A percentile compares a stretch with the other conserved stretches of the same genome.
These are phyloP conservation scores for Rhizopogon vesiculosus DNA, from an alignment of 768 basidiomycete genomes.

Conservation along the genomic window DNA sequence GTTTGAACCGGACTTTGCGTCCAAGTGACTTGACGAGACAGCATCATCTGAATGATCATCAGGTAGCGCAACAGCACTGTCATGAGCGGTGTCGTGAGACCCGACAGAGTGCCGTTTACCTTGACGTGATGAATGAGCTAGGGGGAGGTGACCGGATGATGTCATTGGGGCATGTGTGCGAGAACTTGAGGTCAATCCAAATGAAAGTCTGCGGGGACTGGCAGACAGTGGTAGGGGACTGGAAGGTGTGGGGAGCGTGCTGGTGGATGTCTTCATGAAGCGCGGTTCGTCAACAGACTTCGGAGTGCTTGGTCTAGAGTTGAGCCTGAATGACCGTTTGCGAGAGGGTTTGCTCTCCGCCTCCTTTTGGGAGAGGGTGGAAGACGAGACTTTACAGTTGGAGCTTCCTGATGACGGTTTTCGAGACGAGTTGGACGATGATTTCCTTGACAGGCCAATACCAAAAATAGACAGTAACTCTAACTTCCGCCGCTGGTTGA, in stretches of 20 bases:
- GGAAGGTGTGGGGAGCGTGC: slow-evolving; percentile 24
- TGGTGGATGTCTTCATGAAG: slow-evolving; percentile 12
- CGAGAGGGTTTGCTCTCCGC: slow-evolving; percentile 12
- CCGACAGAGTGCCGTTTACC: slow-evolving; percentile 22
- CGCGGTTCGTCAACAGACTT: slow-evolving; percentile 20
- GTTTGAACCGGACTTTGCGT: slow-evolving; percentile 4
- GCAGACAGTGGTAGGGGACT: slow-evolving; percentile 27
- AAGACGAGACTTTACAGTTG: slow-evolving; percentile 19
- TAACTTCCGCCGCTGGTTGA: slow-evolving; percentile 14
- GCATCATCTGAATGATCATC: slow-evolving; percentile 14
- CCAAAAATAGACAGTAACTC: slow-evolving; percentile 21
- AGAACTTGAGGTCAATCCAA: slow-evolving; percentile 21
- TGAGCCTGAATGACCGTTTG: slow-evolving; percentile 26
- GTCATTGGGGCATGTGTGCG: slow-evolving; percentile 26
- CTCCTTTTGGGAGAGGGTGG: slow-evolving; percentile 16
- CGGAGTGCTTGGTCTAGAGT: slow-evolving; percentile 25
- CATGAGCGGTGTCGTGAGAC: slow-evolving; percentile 27
- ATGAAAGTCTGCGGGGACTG: slow-evolving; percentile 28
- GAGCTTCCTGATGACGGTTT: slow-evolving; percentile 13
- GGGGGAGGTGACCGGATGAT: slow-evolving; percentile 21
- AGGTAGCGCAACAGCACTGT: slow-evolving; percentile 28
- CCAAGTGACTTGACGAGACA: background rate
- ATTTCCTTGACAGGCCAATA: slow-evolving; percentile 22
- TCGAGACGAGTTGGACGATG: slow-evolving; percentile 16
- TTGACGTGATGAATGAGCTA: slow-evolving; percentile 16